Percentiles rank a stretch among this genome's conserved stretches.
These are phyloP conservation scores for Leucocoprinus birnbaumii DNA, from an alignment of 768 basidiomycete genomes.

Conservation along the genomic window DNA sequence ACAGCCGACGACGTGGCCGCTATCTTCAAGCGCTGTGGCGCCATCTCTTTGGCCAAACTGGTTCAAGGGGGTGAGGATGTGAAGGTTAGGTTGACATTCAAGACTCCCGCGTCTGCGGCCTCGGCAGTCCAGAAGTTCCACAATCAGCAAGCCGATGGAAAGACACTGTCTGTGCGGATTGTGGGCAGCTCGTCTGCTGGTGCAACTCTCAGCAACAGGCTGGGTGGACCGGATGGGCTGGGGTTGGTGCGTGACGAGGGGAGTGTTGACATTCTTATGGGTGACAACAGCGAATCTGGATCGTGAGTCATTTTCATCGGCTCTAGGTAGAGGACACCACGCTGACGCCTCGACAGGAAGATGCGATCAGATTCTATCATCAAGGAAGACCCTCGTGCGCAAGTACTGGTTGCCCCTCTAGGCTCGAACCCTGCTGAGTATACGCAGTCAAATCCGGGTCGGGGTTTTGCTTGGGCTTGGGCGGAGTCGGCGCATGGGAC, in stretches of 20 bases:
- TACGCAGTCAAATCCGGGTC: constrained; percentile 26
- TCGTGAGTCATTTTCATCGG: constrained; percentile 47
- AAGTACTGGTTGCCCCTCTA: constrained; percentile 66
- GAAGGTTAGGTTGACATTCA: constrained; percentile 71
- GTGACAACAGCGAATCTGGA: constrained; percentile 36
- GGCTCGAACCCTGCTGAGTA: constrained; percentile 56
- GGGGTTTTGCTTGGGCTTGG: constrained; percentile 13
- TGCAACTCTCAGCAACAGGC: constrained; percentile 52
- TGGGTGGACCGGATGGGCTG: constrained; percentile 52
- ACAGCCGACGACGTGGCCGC: constrained; percentile 83
- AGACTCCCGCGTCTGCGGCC: constrained; percentile 55
- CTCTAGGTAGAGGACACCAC: not conserved
- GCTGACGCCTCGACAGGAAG: constrained; percentile 48
- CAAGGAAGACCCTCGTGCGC: constrained; percentile 58
- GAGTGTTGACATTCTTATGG: constrained; percentile 62
- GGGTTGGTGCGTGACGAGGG: constrained; percentile 52
- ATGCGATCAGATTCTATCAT: constrained; percentile 81
- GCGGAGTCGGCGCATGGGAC: constrained; percentile 28
- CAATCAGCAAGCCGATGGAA: constrained; percentile 81
- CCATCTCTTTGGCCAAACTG: constrained; percentile 49
- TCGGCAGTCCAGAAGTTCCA: constrained; percentile 74
- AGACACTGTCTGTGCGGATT: constrained; percentile 61
- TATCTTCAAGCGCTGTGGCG: constrained; percentile 80
- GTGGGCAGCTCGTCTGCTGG: constrained; percentile 51
- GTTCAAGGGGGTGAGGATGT: constrained; percentile 39